Percentiles rank a stretch among this genome's conserved stretches.
Evolutionary conservation across 208 protist genomes (phyloP).

Genomic region (Phytomonas sp.): DNA sequence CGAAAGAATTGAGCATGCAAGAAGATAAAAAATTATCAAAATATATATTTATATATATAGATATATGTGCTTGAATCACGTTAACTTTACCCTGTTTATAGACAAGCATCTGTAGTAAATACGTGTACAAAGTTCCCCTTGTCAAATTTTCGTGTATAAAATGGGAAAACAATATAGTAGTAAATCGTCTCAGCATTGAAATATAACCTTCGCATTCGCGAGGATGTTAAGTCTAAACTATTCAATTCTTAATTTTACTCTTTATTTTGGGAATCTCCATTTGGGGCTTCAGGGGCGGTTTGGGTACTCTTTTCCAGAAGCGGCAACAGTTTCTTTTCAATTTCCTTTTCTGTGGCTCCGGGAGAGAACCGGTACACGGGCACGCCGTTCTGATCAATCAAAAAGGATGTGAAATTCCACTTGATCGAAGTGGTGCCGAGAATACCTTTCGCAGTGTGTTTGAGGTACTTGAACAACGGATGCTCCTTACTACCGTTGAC

Average conservation of each 20-base stretch:
- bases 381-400: conserved; percentile 63
- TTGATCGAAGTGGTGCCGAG: conserved; percentile 68
- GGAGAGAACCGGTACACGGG: conserved; percentile 66
- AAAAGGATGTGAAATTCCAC: conserved; percentile 94
- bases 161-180: neutral
- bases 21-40: neutral
- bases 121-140: neutral
- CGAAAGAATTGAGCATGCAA: neutral
- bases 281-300: neutral
- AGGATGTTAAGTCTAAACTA: neutral
- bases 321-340: conserved; percentile 58
- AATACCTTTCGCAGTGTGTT: conserved; percentile 49
- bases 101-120: neutral
- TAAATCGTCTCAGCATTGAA: neutral
- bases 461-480: conserved; percentile 81
- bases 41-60: neutral
- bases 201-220: neutral
- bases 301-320: conserved; percentile 23
- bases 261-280: neutral
- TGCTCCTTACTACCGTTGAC: conserved; percentile 80
- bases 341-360: conserved; percentile 31
- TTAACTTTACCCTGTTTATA: neutral
- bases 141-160: neutral
- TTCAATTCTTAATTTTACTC: neutral
- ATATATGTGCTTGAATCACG: neutral